Percentiles rank a stretch among this genome's conserved stretches.
phyloP scores from a whole-genome alignment of 352 stramenopile genomes.

The Phytophthora pseudosyringae region DNA sequence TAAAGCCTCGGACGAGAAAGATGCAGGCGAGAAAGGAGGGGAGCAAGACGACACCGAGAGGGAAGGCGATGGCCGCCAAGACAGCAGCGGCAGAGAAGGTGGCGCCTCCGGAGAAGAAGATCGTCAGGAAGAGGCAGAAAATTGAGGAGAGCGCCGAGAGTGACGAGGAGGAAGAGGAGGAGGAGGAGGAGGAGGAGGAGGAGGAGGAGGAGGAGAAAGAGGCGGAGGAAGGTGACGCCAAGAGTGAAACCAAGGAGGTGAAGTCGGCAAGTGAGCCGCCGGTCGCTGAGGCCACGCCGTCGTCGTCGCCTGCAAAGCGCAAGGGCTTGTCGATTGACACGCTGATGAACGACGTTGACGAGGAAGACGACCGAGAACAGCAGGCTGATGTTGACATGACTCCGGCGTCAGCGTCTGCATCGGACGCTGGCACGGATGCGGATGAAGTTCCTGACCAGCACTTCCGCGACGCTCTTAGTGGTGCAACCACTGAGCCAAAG shows the following conservation, averaged over 20 bases:
- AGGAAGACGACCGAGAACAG: constrained; percentile 33
- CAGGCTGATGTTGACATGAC: constrained; percentile 35
- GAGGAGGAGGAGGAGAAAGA: constrained; percentile 15
- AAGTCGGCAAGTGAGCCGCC: constrained; percentile 30
- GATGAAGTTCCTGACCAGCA: constrained; percentile 59
- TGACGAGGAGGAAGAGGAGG: constrained; percentile 27
- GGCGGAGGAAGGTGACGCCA: constrained; percentile 19
- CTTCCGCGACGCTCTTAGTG: constrained; percentile 51
- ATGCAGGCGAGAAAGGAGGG: constrained; percentile 22
- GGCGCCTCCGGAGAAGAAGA: constrained; percentile 1
- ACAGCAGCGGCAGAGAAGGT: constrained; percentile 23
- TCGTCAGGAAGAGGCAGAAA: constrained; percentile 28
- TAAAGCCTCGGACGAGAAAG: constrained; percentile 24
- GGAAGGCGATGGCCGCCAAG: constrained; percentile 36
- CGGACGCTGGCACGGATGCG: constrained; percentile 30
- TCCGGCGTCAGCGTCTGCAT: constrained; percentile 27
- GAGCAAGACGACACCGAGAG: constrained; percentile 26
- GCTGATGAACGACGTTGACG: constrained; percentile 55
- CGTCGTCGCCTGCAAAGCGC: constrained; percentile 47
- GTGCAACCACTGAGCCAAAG: constrained; percentile 47
- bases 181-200: constrained; percentile 8
- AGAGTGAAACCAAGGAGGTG: constrained; percentile 29
- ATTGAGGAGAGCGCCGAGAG: constrained; percentile 39
- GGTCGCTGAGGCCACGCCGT: constrained; percentile 37
- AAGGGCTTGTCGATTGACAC: constrained; percentile 69